A percentile compares a stretch with the other conserved stretches of the same genome.
Evolutionary conservation across 1,284 basidiomycete genomes (phyloP).

Genomic region (Malassezia sympodialis): DNA sequence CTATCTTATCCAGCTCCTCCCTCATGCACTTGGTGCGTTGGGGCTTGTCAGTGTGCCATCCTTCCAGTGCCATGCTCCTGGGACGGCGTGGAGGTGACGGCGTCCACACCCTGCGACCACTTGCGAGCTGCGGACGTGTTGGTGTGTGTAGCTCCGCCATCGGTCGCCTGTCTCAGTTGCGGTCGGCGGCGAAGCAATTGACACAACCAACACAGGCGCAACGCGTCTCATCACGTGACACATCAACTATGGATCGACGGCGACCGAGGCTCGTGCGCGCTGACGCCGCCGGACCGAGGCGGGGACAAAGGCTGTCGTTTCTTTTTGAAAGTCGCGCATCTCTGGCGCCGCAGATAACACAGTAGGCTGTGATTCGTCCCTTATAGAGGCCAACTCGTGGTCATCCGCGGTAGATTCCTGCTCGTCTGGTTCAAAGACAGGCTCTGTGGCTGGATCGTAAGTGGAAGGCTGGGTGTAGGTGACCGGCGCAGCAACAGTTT

Average conservation of each 20-base stretch:
- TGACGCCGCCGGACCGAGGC: background rate
- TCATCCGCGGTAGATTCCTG: background rate
- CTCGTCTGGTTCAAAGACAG: background rate
- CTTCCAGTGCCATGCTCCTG: background rate
- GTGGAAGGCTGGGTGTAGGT: background rate
- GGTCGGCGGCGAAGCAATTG: background rate
- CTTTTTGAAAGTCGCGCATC: slow-evolving; percentile 41
- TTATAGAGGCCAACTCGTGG: background rate
- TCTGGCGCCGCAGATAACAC: slow-evolving; percentile 38
- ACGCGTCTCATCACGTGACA: slow-evolving; percentile 7
- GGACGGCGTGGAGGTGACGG: background rate
- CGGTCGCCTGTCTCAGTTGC: background rate
- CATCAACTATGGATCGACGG: background rate
- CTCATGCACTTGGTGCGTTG: background rate
- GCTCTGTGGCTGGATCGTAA: background rate
- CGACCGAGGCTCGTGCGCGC: background rate
- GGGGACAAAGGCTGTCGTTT: slow-evolving; percentile 42
- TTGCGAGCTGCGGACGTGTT: background rate
- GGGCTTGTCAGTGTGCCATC: background rate
- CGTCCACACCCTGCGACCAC: background rate
- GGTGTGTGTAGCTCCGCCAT: background rate
- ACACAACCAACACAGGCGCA: background rate
- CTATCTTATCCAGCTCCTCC: background rate
- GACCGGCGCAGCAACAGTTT: background rate
- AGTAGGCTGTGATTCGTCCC: background rate